Evolutionary conservation across 1,284 basidiomycete genomes (phyloP), one percentile per base, ranked within the genome.

Genomic region (Anthracocystis walkeri): DNA sequence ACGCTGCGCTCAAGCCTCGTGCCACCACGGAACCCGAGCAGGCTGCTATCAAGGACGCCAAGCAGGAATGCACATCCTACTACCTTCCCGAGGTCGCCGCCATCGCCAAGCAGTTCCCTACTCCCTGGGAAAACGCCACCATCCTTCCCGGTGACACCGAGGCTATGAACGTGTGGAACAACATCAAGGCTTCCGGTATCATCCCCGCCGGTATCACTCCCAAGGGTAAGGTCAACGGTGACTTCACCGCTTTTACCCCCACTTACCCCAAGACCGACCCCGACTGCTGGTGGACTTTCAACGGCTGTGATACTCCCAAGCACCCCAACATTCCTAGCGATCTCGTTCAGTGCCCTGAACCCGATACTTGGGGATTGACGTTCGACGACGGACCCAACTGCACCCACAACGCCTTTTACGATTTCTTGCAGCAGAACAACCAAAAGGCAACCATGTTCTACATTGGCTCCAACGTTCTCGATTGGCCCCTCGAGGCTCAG

Each of bases 401-500:
- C 83, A 85, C 85, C 55, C 87, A 88, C 82, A 88, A 89, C 57
- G 87, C 86, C 0, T 87, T 89, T 61, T 89, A 89, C 82, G 87
- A 89, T 78, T 87, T 84, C 70, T 79, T 89, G 44, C 53, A 82
- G 45, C 66, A 86, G 61, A 79, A 88, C 44, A 86, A 88, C 21
- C 87, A 88, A 69, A 87, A 87, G 75, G 88, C 88, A 0, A 87
- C 88, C 38, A 82, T 89, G 84, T 85, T 84, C 73, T 85, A 79
- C 77, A 81, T 87, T 83, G 87, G 88, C 6, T 87, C 87, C 41
- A 89, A 89, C 80, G 87, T 89, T 27, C 75, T 87, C 54, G 86
- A 88, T 79, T 88, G 88, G 88, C 88, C 88, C 7, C 77, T 87
- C 10, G 87, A 89, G 80, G 88, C 88, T 16, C 85, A 88, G 68